phyloP scores from a whole-genome alignment of 2,329 filamentous ascomycete genomes.

The Aspergillus felis region DNA sequence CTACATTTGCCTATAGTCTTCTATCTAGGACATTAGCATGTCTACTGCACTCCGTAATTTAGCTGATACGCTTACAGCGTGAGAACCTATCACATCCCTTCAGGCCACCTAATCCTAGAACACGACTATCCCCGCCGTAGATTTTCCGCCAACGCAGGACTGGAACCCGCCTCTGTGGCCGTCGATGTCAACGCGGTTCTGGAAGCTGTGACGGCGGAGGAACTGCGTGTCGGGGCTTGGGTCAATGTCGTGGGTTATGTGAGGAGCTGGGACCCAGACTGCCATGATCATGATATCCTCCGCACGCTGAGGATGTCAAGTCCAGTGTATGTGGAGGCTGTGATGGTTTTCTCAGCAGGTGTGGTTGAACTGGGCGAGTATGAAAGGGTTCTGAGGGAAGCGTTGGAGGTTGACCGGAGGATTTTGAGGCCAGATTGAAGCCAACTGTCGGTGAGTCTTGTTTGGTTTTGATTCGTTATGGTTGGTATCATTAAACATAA shows the following conservation, averaged over 20 bases:
- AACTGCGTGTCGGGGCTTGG: conserved; percentile 75
- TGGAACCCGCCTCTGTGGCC: conserved; percentile 43
- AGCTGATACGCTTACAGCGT: conserved; percentile 46
- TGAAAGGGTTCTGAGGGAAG: conserved; percentile 53
- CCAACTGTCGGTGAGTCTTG: not conserved
- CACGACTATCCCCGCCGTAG: conserved; percentile 55
- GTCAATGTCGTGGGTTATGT: conserved; percentile 85
- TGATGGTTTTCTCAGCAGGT: conserved; percentile 74
- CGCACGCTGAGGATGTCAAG: conserved; percentile 2
- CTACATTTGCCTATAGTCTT: not conserved
- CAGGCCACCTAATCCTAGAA: conserved; percentile 62
- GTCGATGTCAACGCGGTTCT: conserved; percentile 73
- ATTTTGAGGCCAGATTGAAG: conserved; percentile 12
- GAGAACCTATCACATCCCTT: conserved; percentile 52
- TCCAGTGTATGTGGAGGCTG: conserved; percentile 62
- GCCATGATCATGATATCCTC: conserved; percentile 9
- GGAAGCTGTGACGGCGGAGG: conserved; percentile 57
- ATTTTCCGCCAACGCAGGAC: conserved; percentile 18
- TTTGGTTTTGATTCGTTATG: not conserved
- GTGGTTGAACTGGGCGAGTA: conserved; percentile 69
- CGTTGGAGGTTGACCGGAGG: conserved; percentile 31
- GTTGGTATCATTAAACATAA: not conserved
- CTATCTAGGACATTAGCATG: not conserved
- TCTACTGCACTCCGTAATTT: not conserved
- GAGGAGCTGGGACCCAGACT: conserved; percentile 22